phyloP scores from a whole-genome alignment of 768 basidiomycete genomes.

The Hypsizygus marmoreus region DNA sequence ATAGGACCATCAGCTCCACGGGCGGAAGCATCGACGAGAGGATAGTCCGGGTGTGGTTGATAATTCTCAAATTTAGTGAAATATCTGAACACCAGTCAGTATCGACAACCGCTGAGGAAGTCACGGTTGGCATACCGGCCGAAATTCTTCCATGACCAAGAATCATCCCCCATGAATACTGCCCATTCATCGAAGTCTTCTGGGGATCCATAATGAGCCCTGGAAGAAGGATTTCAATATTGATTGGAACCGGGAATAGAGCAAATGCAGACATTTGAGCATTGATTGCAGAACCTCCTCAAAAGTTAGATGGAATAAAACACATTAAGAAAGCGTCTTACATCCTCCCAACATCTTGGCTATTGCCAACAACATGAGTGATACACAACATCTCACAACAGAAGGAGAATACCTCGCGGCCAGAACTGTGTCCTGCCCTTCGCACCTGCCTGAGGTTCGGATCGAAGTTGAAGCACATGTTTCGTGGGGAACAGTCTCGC shows the following conservation, averaged over 20 bases:
- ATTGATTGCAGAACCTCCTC: conserved; percentile 64
- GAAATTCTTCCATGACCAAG: conserved; percentile 65
- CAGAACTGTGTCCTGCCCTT: conserved; percentile 50
- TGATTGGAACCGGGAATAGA: neutral
- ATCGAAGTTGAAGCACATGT: conserved; percentile 52
- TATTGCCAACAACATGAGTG: conserved; percentile 22
- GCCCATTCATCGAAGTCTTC: conserved; percentile 76
- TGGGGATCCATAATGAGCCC: conserved; percentile 70
- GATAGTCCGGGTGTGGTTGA: conserved; percentile 49
- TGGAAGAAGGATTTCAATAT: conserved; percentile 10
- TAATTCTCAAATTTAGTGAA: conserved; percentile 70
- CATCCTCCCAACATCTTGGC: conserved; percentile 72
- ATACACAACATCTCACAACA: neutral
- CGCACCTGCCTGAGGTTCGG: conserved; percentile 55
- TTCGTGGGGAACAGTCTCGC: conserved; percentile 39
- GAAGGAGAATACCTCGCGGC: conserved; percentile 58
- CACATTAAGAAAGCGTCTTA: conserved; percentile 34
- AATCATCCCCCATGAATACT: conserved; percentile 49
- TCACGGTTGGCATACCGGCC: conserved; percentile 34
- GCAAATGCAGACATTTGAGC: conserved; percentile 46
- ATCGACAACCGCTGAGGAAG: neutral
- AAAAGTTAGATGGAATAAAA: neutral
- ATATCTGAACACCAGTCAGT: conserved; percentile 43
- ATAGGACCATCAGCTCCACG: conserved; percentile 60
- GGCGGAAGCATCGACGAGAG: conserved; percentile 48